A percentile compares a stretch with the other conserved stretches of the same genome.
Conservation (phyloP, 345 rosid genomes). For the Syzygium oleosum region DNA sequence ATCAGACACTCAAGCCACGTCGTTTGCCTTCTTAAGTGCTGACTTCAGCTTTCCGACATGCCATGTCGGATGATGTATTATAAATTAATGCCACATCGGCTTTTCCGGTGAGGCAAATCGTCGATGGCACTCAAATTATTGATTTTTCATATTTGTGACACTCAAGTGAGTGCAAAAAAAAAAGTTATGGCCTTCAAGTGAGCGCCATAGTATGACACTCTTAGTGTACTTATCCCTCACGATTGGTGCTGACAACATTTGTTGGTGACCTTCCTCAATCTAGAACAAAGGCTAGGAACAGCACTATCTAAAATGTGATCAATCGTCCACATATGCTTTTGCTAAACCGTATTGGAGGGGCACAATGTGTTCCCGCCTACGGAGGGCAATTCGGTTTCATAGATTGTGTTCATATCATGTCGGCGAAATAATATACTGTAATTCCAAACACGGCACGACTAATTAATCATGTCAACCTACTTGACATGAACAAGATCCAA, state of each 20-base stretch:
- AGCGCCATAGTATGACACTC: too few relatives aligned
- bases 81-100: too few relatives aligned
- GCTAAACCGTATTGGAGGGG: not conserved
- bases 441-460: not conserved
- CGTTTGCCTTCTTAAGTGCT: too few relatives aligned
- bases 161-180: too few relatives aligned
- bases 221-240: too few relatives aligned
- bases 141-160: too few relatives aligned
- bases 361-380: not conserved
- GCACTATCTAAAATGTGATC: not conserved
- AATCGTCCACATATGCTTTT: not conserved
- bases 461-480: not conserved
- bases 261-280: not conserved
- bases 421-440: accelerated
- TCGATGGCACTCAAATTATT: too few relatives aligned
- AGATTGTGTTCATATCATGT: not conserved
- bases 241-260: not conserved
- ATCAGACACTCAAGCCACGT: too few relatives aligned
- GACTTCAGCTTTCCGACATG: too few relatives aligned
- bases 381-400: not conserved
- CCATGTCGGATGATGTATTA: too few relatives aligned
- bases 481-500: not conserved
- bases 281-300: not conserved
- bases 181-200: too few relatives aligned
- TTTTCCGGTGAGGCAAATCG: too few relatives aligned